These are phyloP conservation scores for Erythrobasidium hasegawianum DNA, from an alignment of 1,284 basidiomycete genomes.

Conservation along the genomic window DNA sequence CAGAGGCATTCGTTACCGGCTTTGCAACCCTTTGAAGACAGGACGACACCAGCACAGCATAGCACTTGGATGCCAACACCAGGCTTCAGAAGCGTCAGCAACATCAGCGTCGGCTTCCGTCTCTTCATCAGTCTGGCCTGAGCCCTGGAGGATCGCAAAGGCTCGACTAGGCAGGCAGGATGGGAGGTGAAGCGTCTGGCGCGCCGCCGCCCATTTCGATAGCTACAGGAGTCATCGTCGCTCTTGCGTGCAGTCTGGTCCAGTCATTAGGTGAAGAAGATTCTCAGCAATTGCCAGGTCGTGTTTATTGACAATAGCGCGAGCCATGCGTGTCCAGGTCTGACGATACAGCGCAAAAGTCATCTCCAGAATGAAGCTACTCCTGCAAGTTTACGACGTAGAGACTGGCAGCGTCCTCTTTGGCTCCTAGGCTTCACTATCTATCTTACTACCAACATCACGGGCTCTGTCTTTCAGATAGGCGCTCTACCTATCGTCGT, in stretches of 20 bases:
- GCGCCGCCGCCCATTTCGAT: conserved; percentile 19
- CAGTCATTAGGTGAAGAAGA: conserved; percentile 70
- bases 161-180: too few species aligned
- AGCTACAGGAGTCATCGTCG: conserved; percentile 57
- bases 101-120: too few species aligned
- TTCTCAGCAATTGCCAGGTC: too few species aligned
- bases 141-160: too few species aligned
- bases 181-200: too few species aligned
- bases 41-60: too few species aligned
- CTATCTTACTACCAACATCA: conserved; percentile 68
- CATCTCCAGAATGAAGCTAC: conserved; percentile 79
- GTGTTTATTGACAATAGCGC: neutral
- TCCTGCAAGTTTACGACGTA: conserved; percentile 61
- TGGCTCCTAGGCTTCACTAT: conserved; percentile 75
- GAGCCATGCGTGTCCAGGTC: too few species aligned
- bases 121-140: too few species aligned
- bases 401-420: conserved; percentile 74
- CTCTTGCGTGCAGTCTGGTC: conserved; percentile 80
- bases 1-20: too few species aligned
- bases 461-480: conserved; percentile 92
- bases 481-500: conserved; percentile 89
- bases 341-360: conserved; percentile 92
- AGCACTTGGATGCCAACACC: too few species aligned
- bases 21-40: too few species aligned
- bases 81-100: too few species aligned